Base-by-base conservation (phyloP, 345 rosid genomes). In the Citrus hindsii region DNA sequence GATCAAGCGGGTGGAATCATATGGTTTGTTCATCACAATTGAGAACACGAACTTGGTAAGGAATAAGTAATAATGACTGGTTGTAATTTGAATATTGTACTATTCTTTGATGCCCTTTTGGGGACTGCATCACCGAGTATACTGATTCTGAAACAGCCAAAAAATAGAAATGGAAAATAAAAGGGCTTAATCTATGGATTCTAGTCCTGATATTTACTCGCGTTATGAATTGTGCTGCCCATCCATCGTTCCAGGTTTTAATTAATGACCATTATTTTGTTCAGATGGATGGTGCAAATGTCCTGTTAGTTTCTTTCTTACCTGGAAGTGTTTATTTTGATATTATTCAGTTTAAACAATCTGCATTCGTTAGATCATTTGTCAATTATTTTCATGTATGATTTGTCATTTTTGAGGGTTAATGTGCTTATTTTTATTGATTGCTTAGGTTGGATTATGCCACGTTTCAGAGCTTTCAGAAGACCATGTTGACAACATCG, bases 371-470 rank as follows among this genome's bases (percentile, higher is more conserved):
- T 16, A 8, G 18, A 18, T 18, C 24, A 5, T 53, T 38, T 24
- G 19, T 51, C 24, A 67, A 30, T 37, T 27, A 27, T 27, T 61
- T 32, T 46, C 4, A n/a, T 70, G 74, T 42, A 73, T 60, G 53
- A 53, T 32, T 74, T 21, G 60, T 25, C 6, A 19, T 16, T 6
- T 6, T 13, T 46, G 2, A 61, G 42, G 46, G 4, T n/a, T 67
- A n/a, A 27, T 21, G 24, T 55, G 24, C 21, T 27, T 58, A 27
- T 80, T 62, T 73, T 76, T 82, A 67, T 61, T 79, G 74, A 71
- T 67, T 79, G 55, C 73, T 28, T 82, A 96, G 99, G 98, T 94
- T 84, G 99, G 99, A 65, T 88, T 96, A 71, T 96, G 98, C 79
- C 98, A 96, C 80, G 83, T 84, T 68, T 91, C 98, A 3, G 90